Evolutionary conservation across 2,329 filamentous ascomycete genomes (phyloP), one percentile per base, ranked within the genome.

Genomic region (Pyrenochaeta sp.): DNA sequence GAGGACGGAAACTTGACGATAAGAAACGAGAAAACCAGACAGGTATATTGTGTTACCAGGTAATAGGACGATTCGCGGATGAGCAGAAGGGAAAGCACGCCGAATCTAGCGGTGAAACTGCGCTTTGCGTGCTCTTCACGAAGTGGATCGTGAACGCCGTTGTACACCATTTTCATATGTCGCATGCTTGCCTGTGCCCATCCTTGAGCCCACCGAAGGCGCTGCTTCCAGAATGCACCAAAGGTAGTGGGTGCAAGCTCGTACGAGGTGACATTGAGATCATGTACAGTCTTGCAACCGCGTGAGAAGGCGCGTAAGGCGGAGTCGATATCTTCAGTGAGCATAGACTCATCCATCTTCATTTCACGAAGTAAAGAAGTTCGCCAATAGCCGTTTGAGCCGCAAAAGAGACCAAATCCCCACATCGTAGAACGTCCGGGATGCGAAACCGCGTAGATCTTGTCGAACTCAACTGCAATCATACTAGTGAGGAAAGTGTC

Each of bases 401-500:
- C 80, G 47, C 78, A 81, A 67, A 82, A 82, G 4, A 82, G 73
- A 12, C 79, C 80, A 49, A 82, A 82, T 4, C 75, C 76, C 65
- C 77, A 82, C 72, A 82, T 77, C 4, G 75, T 72, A 9, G 78
- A 75, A 9, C 80, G 75, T 4, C 80, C 80, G 1, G 80, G 80
- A 57, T 82, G 80, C 10, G 80, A 81, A 10, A 81, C 79, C 2
- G 79, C 80, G 58, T 82, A 82, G 53, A 82, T 82, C 64, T 82
- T 82, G 65, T 82, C 80, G 50, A 82, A 82, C 56, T 82, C 80
- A 30, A 82, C 76, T 2, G 78, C 74, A 14, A 82, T 81, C 78
- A 82, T 78, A 41, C 72, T 76, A 1, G 80, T 76, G 37, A 79
- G 69, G 58, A 80, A 74, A 4, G 70, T 76, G 4, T 78, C 77